Evolutionary conservation across 2,329 filamentous ascomycete species (phyloP).

Genomic region (Xylaria digitata): DNA sequence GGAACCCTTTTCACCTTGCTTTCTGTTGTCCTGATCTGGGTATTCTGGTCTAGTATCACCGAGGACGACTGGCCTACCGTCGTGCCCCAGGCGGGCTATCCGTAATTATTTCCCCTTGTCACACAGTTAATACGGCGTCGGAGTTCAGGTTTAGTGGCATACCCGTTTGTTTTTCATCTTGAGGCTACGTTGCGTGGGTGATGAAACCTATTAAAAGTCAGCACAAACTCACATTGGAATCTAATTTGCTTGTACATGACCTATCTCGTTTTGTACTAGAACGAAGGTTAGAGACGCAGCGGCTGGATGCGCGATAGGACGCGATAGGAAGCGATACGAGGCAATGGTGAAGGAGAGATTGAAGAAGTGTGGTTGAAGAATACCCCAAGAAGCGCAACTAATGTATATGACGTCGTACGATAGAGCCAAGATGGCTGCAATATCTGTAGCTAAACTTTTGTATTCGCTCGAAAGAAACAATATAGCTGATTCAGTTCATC

Average conservation of each 20-base stretch:
- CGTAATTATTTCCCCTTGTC: constrained; percentile 44
- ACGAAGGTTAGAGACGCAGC: constrained; percentile 33
- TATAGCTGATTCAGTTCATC: constrained; percentile 6
- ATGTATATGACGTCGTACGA: constrained; percentile 52
- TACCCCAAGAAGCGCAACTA: constrained; percentile 49
- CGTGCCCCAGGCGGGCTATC: constrained; percentile 54
- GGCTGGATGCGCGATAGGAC: constrained; percentile 42
- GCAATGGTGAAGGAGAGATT: constrained; percentile 28
- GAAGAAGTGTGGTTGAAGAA: constrained; percentile 46
- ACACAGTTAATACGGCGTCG: constrained; percentile 48
- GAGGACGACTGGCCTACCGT: constrained; percentile 93
- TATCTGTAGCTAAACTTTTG: constrained; percentile 21
- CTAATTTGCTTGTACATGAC: constrained; percentile 38
- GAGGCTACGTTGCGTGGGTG: constrained; percentile 37
- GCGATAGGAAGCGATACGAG: constrained; percentile 40
- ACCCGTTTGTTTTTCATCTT: constrained; percentile 49
- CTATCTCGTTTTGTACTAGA: constrained; percentile 18
- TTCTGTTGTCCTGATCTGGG: constrained; percentile 85
- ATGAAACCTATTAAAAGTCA: constrained; percentile 20
- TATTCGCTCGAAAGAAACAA: constrained; percentile 1
- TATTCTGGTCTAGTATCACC: constrained; percentile 99
- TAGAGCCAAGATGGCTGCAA: constrained; percentile 46
- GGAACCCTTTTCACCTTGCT: constrained; percentile 92
- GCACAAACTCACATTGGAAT: constrained; percentile 37
- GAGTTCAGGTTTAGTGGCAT: constrained; percentile 50